A percentile compares a stretch with the other conserved stretches of the same genome.
Conservation (phyloP, 2,329 filamentous ascomycete species). For the Phialocephala sp. region DNA sequence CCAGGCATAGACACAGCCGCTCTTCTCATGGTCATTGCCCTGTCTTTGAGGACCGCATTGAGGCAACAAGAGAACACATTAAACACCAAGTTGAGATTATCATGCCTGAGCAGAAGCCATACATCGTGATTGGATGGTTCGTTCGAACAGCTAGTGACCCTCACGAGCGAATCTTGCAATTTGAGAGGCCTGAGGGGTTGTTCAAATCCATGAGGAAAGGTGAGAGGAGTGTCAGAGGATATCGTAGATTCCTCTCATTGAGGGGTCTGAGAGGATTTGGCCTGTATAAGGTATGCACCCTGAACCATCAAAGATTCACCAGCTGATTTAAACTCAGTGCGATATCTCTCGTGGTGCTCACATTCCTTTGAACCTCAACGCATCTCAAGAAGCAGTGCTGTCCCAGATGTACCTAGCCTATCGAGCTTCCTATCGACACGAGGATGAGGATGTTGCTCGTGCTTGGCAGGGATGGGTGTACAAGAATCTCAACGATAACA, state of each 20-base stretch:
- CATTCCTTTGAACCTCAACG: constrained; percentile 27
- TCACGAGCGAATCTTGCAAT: constrained; percentile 30
- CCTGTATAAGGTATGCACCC: constrained; percentile 28
- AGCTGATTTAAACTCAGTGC: constrained; percentile 18
- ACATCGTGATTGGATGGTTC: constrained; percentile 36
- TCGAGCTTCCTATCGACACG: constrained; percentile 29
- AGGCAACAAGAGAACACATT: constrained; percentile 32
- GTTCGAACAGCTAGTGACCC: constrained; percentile 27
- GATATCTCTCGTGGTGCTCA: constrained; percentile 35
- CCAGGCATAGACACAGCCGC: background rate
- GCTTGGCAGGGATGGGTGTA: constrained; percentile 34
- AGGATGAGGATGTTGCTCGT: constrained; percentile 28
- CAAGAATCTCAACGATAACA: constrained; percentile 32
- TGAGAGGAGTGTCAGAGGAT: constrained; percentile 26
- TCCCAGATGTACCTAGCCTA: constrained; percentile 33
- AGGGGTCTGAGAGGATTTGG: constrained; percentile 31
- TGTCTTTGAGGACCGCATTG: constrained; percentile 24
- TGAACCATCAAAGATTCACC: background rate
- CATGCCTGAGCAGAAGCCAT: constrained; percentile 29
- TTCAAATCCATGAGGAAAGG: constrained; percentile 29
- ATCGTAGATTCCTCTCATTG: constrained; percentile 22
- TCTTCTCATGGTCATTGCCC: constrained; percentile 22
- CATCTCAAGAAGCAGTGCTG: constrained; percentile 28
- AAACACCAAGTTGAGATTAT: constrained; percentile 30
- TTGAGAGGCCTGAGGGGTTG: constrained; percentile 23